Evolutionary conservation across 306 rosid species (phyloP).

Genomic region (Pueraria montana): DNA sequence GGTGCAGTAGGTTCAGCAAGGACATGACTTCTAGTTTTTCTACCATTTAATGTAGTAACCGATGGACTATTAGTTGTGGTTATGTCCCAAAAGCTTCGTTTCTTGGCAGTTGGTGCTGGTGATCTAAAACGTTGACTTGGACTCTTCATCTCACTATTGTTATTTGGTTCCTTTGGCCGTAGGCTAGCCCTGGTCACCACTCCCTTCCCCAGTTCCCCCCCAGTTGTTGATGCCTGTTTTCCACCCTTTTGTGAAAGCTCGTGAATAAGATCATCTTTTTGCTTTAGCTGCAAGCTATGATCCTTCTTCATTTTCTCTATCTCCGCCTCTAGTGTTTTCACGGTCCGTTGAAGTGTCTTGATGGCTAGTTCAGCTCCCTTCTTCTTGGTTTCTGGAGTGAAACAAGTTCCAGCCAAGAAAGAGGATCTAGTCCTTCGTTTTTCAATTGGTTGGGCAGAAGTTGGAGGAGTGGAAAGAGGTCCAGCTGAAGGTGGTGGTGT

Average conservation of each 20-base stretch:
- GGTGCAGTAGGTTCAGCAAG: conserved; percentile 69
- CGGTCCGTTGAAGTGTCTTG: conserved; percentile 67
- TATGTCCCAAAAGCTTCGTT: conserved; percentile 98
- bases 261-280: conserved; percentile 76
- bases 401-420: conserved; percentile 73
- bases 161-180: conserved; percentile 70
- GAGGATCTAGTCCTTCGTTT: conserved; percentile 73
- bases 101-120: conserved; percentile 81
- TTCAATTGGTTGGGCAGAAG: conserved; percentile 67
- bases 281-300: conserved; percentile 72
- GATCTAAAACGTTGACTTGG: conserved; percentile 84
- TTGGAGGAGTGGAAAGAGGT: conserved; percentile 76
- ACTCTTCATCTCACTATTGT: conserved; percentile 75
- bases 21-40: conserved; percentile 92
- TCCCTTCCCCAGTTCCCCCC: conserved; percentile 53
- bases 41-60: conserved; percentile 73
- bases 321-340: conserved; percentile 75
- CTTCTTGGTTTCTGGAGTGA: conserved; percentile 85
- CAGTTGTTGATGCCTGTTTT: conserved; percentile 50
- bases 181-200: conserved; percentile 65
- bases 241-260: conserved; percentile 67
- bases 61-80: conserved; percentile 87
- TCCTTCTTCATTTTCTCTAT: conserved; percentile 84
- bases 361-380: conserved; percentile 70
- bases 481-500: conserved; percentile 81